Evolutionary conservation across 2,329 filamentous ascomycete genomes (phyloP), one percentile per base, ranked within the genome.

Genomic region (Cladophialophora immunda): DNA sequence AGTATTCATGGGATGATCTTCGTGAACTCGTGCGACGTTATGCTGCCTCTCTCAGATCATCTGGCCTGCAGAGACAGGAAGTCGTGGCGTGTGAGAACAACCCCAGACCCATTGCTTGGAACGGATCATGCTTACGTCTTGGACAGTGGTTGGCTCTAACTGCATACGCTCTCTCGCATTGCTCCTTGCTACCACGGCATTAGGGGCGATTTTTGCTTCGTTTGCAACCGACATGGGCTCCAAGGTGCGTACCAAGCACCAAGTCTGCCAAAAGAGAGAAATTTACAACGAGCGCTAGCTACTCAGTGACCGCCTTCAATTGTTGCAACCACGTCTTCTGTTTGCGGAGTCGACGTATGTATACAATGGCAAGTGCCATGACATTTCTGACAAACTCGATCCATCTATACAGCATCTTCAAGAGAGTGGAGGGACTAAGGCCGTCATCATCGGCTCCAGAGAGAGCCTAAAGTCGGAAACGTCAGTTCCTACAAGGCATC

Each of bases 1-100:
- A 73, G 17, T 69, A 80, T 61, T 80, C 78, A 3, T 82, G 80
- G 80, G 66, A 59, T 2, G 67, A 78, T 41, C 73, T 79, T 47
- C 72, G 75, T n/a, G 79, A 80, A 57, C 73, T 74, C 58, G 78
- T 81, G 3, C 71, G 78, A 32, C 64, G 75, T 41, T 75, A 76
- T n/a, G 75, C 77, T 19, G 78, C 75, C 70, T 79, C 79, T 9
- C 68, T 82, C 38, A 67, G 77, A 15, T 68, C 72, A 9, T 73
- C 73, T 64, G 79, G 79, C 0, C 67, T 81, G 36, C 74, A 75
- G 62, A 69, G 76, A 68, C 77, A 77, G 32, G 78, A 81, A 59
- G 71, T 77, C 25, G 76, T 80, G 47, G 53, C 41, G 5, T 34
- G 58, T 61, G 34, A n/a, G 58, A 38, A 15, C 34, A 38, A 38